Evolutionary conservation across 1,284 basidiomycete genomes (phyloP), one percentile per base, ranked within the genome.

Genomic region (Tetrapyrgos nigripes): DNA sequence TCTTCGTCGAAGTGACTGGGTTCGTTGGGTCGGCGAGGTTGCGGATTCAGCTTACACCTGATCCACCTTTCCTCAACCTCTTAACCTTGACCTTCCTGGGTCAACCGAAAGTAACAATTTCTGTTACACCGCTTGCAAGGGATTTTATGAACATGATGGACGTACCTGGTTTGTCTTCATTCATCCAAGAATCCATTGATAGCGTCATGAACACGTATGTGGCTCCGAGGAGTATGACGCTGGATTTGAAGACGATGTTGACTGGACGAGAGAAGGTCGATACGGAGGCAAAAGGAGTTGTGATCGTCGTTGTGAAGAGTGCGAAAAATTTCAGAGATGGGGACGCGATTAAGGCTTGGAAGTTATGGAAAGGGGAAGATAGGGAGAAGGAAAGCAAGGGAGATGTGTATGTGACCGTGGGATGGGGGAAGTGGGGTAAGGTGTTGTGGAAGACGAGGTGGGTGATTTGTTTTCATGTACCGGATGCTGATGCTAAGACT

Each of bases 1-100:
- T 91, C 29, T 93, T 90, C 89, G 87, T 93, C 43, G 91, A 94
- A 67, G 75, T 95, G 45, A 88, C 91, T 53, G 85, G 87, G n/a
- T 79, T 93, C 28, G 80, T 86, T 9, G 88, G 88, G 4, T 88
- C 89, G 5, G 83, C 87, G 3, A 82, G 93, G n/a, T 75, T 92
- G 29, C 83, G 93, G n/a, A 77, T 92, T 23, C 91, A 94, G 72
- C 85, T 95, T 65, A 92, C 92, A 45, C 86, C 91, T 0, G 86
- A 91, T 64, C 83, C 89, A 66, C 92, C 71, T 69, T 90, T 85
- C 58, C 57, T 79, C 5, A 72, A 76, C 14, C 26, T 74, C 11
- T 71, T 75, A 64, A 76, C 75, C 3, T 77, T 94, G 59, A 88
- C 91, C 0, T 75, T 96, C 14, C 87, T 94, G 72, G 93, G 93